Evolutionary conservation across 805 yeast genomes (phyloP).

Genomic region (Alloascoidea hylecoeti): DNA sequence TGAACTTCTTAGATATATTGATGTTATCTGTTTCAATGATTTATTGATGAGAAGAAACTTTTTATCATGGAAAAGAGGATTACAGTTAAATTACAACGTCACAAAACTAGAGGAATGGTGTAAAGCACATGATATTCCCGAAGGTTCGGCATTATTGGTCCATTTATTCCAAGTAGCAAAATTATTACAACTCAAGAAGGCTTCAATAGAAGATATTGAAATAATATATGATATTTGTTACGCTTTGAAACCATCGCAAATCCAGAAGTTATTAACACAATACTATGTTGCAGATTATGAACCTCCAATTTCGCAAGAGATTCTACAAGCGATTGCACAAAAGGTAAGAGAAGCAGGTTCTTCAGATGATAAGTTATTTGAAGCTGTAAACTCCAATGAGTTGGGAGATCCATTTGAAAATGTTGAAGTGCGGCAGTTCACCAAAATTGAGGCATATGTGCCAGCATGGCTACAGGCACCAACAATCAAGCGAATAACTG

Average conservation of each 20-base stretch:
- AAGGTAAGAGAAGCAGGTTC: conserved; percentile 28
- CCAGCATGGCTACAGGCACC: conserved; percentile 87
- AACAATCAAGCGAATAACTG: conserved; percentile 64
- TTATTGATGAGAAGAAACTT: conserved; percentile 89
- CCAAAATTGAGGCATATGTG: conserved; percentile 74
- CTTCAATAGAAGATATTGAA: conserved; percentile 77
- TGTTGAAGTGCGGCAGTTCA: conserved; percentile 62
- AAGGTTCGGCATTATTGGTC: conserved; percentile 70
- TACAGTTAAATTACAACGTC: conserved; percentile 91
- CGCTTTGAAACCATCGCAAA: conserved; percentile 87
- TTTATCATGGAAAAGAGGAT: conserved; percentile 94
- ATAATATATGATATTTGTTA: conserved; percentile 91
- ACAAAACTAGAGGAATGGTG: conserved; percentile 98
- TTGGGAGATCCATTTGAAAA: conserved; percentile 75
- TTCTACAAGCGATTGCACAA: conserved; percentile 61
- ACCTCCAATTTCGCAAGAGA: conserved; percentile 75
- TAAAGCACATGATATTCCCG: conserved; percentile 80
- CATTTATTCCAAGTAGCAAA: conserved; percentile 91
- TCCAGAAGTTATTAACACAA: conserved; percentile 81
- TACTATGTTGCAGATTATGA: conserved; percentile 92
- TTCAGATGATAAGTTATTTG: conserved; percentile 19
- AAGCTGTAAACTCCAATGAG: conserved; percentile 45
- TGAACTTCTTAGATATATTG: conserved; percentile 75
- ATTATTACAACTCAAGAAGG: conserved; percentile 81
- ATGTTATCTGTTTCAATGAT: conserved; percentile 90